Base-by-base conservation (phyloP, 1,139 yeast genomes). In the Magnusiomyces suaveolens region DNA sequence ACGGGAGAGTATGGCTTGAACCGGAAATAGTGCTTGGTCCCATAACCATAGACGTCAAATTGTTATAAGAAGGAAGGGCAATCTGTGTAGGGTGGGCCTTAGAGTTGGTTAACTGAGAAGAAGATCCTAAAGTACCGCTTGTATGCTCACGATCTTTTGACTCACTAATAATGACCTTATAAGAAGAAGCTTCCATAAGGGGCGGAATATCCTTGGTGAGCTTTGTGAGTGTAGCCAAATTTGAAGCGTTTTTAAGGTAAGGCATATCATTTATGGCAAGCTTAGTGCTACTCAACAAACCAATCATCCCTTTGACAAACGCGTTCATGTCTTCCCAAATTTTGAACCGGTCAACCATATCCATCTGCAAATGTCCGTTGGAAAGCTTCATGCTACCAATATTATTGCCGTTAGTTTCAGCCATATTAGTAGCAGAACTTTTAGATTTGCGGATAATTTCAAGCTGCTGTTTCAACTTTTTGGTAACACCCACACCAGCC, bases 191-290 rank as follows among this genome's bases (percentile, higher is more conserved):
- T 64, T 89, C 96, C 50, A 89, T 71, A 61, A 87, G 75, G 16
- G 87, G 82, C 0, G 97, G 89, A 14, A 90, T 87, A 63, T 90
- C 97, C 64, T 90, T 90, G 1, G 96, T 87, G 2, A 90, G 85
- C 59, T 88, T 83, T 0, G 97, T 89, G 56, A 90, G 73, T 38
- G 82, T 80, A 0, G 96, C 87, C 72, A 90, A 78, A 6, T 87
- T 83, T 58, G 96, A 75, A 2, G 87, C 86, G 56, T 87, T 96
- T 62, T 86, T 84, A 52, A 90, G 74, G 16, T 83, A 78, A 0
- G 95, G 92, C 56, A 88, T 73, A 62, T 87, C 96, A 55, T 78
- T 77, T 78, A 87, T 84, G n/a, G 92, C 81, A 0, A 81, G 79
- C 65, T 88, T 89, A 0, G 94, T 89, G 0, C 88, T 80, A 0